Base-by-base conservation (phyloP, 139 green algal genomes). In the Haematococcus lacustris region DNA sequence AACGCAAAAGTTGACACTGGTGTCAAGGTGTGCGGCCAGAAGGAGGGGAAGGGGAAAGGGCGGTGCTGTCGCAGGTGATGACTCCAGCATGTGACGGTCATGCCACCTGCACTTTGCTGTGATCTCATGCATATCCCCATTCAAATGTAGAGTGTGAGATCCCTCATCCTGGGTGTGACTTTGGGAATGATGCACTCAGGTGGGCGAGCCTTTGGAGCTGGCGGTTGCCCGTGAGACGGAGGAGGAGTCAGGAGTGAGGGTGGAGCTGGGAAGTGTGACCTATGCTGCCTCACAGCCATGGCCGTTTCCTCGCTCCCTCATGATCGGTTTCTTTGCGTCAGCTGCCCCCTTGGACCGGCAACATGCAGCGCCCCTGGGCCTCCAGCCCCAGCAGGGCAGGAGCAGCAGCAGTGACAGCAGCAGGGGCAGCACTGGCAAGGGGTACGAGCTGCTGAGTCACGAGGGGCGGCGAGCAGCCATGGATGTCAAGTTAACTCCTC, bases 251-350 rank as follows among this genome's bases (percentile, higher is more conserved):
- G 78, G 68, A 3, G 80, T 89, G 41, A n/a, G 35, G 17, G 78
- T 80, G 32, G 50, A 70, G 38, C 70, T 75, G 32, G 13, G 28
- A 38, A 71, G 37, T 37, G 65, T 91, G 0, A 32, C 62, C 37
- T 96, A 91, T 73, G 67, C 74, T 25, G 66, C 68, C 38, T 72
- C 67, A 30, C 67, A 97, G 83, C 92, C 92, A 0, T 97, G 92
- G 92, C 92, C 92, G 33, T 96, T 96, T 77, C 91, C 92, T 0
- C 75, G 81, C 2, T 89, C 79, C 38, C 82, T 96, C 33, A 97
- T 97, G 92, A 70, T 96, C 3, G 91, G 83, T 17, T 96, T 94
- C 73, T 71, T 66, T 1, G 87, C 75, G 3, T 23, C 2, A 3
- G 76, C 71, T 13, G 41, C 63, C 39, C n/a, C 60, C 60, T 67